phyloP scores from a whole-genome alignment of 148 eudicot species.

The Pouteria glomerata region DNA sequence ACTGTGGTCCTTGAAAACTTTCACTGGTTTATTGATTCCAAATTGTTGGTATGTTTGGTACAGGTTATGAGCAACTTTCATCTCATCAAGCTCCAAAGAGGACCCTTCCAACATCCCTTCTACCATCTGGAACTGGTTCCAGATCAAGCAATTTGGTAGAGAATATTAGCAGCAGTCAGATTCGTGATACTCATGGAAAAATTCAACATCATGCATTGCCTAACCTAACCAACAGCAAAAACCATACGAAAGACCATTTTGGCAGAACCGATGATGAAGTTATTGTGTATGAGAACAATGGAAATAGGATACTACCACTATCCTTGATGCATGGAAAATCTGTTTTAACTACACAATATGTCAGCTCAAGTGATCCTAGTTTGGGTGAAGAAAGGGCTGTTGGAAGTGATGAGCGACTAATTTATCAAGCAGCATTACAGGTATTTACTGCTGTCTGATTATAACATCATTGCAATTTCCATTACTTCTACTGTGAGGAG shows the following conservation, averaged over 20 bases:
- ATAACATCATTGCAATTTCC: background rate
- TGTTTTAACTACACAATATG: slow-evolving; percentile 31
- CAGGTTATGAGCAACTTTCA: slow-evolving; percentile 27
- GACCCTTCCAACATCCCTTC: slow-evolving; percentile 54
- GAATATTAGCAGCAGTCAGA: slow-evolving; percentile 33
- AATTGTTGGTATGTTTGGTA: slow-evolving; percentile 12
- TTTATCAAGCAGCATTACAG: slow-evolving; percentile 87
- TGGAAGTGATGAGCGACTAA: slow-evolving; percentile 71
- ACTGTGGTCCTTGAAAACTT: slow-evolving; percentile 4
- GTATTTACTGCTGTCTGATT: slow-evolving; percentile 26
- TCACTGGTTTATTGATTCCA: slow-evolving; percentile 9
- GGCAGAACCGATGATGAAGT: slow-evolving; percentile 33
- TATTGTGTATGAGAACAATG: slow-evolving; percentile 31
- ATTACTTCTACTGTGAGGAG: background rate
- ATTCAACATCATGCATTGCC: slow-evolving; percentile 26
- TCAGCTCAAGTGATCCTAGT: slow-evolving; percentile 38
- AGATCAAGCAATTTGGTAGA: slow-evolving; percentile 31
- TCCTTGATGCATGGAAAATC: slow-evolving; percentile 48
- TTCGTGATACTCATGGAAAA: slow-evolving; percentile 35
- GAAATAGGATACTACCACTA: slow-evolving; percentile 62
- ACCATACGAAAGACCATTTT: slow-evolving; percentile 26
- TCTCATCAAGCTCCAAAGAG: slow-evolving; percentile 38
- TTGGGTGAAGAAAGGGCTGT: slow-evolving; percentile 54
- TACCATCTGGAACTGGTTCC: slow-evolving; percentile 26
- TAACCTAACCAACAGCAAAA: slow-evolving; percentile 24